Conservation (phyloP, 805 yeast genomes). For the Candida patagonica region DNA sequence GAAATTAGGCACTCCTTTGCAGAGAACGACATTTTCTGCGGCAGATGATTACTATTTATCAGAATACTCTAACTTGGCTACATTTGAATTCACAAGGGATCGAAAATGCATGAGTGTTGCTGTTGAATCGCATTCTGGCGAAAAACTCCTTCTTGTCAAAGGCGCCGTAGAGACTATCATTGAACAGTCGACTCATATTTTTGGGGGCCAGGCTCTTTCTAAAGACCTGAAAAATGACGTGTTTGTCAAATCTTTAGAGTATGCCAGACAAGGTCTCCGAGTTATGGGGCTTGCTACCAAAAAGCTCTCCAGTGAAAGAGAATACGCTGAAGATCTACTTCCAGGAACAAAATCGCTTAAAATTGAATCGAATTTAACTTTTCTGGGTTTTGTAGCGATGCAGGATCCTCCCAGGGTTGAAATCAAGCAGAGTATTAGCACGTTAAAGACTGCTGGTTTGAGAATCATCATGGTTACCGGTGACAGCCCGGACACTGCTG, state of each 20-base stretch:
- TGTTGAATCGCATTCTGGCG: constrained; percentile 20
- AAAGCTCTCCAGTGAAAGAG: constrained; percentile 15
- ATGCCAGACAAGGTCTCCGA: constrained; percentile 36
- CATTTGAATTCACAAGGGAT: constrained; percentile 40
- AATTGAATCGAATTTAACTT: constrained; percentile 23
- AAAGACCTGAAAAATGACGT: constrained; percentile 20
- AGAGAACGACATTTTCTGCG: constrained; percentile 9
- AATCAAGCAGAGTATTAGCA: constrained; percentile 34
- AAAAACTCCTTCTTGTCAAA: constrained; percentile 32
- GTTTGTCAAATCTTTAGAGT: constrained; percentile 28
- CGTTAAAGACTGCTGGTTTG: constrained; percentile 39
- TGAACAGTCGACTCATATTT: constrained; percentile 33
- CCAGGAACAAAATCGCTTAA: not conserved
- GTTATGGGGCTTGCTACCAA: constrained; percentile 39
- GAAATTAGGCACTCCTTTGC: constrained; percentile 25
- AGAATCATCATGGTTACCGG: constrained; percentile 42
- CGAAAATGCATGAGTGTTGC: constrained; percentile 47
- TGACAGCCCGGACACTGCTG: constrained; percentile 30
- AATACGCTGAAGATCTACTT: constrained; percentile 30
- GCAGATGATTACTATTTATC: constrained; percentile 12
- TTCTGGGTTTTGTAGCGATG: constrained; percentile 40
- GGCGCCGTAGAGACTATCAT: constrained; percentile 49
- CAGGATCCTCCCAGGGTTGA: constrained; percentile 42
- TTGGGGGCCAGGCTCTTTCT: constrained; percentile 22
- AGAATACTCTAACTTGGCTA: constrained; percentile 22